Evolutionary conservation across 768 basidiomycete species (phyloP), one percentile per base, ranked within the genome.

Genomic region (Lentinula guzmanii): DNA sequence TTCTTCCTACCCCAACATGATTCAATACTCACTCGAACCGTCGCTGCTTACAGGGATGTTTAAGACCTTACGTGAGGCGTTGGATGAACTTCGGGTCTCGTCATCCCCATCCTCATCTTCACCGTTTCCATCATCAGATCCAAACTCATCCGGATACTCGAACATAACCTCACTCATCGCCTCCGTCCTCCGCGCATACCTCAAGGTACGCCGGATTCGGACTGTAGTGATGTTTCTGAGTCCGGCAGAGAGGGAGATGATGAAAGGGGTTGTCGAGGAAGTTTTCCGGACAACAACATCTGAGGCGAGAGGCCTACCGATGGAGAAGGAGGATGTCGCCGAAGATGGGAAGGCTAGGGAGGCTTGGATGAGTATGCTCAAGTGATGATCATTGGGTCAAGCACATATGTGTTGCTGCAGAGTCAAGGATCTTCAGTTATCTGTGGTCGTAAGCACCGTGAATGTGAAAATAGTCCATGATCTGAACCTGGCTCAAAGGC

Each of bases 1-100:
- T 0, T 52, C 75, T 7, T 73, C 75, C 16, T 70, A 93, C 31
- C 88, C 90, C 0, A 65, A 76, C 1, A 71, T 93, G 42, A 91
- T 89, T 72, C 80, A 87, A 66, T 83, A 77, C 0, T 89, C 89
- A 0, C 77, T 93, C 35, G 91, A 93, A 48, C 82, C 91, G 0
- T 66, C 77, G 1, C 66, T 89, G 31, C 79, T 93, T 16, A 75
- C 76, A 2, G 82, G 83, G 1, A 75, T 92, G 21, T 69, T 92
- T 28, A 72, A 77, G 33, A 80, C 3, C 61, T 61, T 2, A 7
- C 46, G 9, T 48, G 64, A n/a, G 46, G 62, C 28, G 51, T 70
- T 52, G 52, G 52, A 64, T 33, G 41, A 55, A n/a, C n/a, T 13
- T 35, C 24, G 52, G 10, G 50, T 8, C 11, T 45, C 21, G 9